Evolutionary conservation across 1,284 basidiomycete genomes (phyloP), one percentile per base, ranked within the genome.

Genomic region (Marasmius tenuissimus): DNA sequence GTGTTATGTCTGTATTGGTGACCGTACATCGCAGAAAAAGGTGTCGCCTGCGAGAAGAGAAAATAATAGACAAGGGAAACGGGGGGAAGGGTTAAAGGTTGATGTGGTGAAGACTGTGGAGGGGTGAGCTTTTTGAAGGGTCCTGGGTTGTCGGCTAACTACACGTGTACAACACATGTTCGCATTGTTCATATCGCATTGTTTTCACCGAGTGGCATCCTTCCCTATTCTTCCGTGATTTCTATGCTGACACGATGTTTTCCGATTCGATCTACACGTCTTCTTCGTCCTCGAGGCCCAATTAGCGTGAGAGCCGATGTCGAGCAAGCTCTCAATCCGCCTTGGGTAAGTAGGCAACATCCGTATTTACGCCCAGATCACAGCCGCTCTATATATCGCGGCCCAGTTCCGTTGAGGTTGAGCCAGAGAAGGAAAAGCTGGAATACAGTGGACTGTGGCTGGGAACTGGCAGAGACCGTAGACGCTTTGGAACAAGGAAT

Each of bases 91-190:
- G 59, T 33, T 33, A 56, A 61, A 63, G 45, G 47, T 33, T 56
- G 64, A 49, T 53, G 55, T 61, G 35, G 60, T 68, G 61, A 66
- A 70, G 65, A 57, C 65, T 66, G 67, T 70, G 65, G 62, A 65
- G 61, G 58, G 53, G 12, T 33, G 22, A 20, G 58, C 34, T 60
- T 61, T 61, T 61, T 62, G 51, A 61, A 61, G 50, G 34, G 20
- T 52, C 63, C 61, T 55, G 51, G 10, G 56, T 57, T 42, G 56
- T 61, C 50, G 62, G 57, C 56, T 61, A 58, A 51, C n/a, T 58
- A 60, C 62, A 61, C 62, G 59, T 63, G 62, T 61, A 61, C 34
- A 55, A 63, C 62, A 58, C 62, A 63, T 63, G 62, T 63, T 56
- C 42, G 18, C 42, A 56, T 56, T 38, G 54, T 22, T 22, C 52